Base-by-base conservation (phyloP, 169 alveolate genomes). In the Plasmodium yoelii region DNA sequence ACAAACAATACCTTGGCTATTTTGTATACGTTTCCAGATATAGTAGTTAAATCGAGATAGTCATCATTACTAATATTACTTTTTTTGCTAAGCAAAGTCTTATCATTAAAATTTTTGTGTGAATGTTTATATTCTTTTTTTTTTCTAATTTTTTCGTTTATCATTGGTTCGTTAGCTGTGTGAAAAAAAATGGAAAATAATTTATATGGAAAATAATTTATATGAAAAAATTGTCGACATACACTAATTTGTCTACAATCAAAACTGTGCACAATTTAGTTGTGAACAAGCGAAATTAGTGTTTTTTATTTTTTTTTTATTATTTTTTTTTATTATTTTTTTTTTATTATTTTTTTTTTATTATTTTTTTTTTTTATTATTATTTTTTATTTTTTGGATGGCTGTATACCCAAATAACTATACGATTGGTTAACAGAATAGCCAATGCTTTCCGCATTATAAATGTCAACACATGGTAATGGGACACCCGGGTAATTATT, bases 401-500 rank as follows among this genome's bases (percentile, higher is more conserved):
- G 28, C 9, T 57, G 1, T 10, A 51, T 55, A 70, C 82, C 44
- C 12, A 51, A 65, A 13, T 53, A 51, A 26, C 10, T 44, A 28
- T 22, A 51, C 13, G 59, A 5, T 9, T 57, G 28, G 24, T 55
- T 57, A 1, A 34, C 9, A 0, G 71, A 6, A 18, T 56, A 57
- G 18, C 12, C 42, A 18, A 28, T 57, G 12, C 18, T 39, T 4
- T 72, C 87, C 1, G 69, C 10, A 24, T 72, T 72, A n/a, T 72
- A 72, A 9, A 57, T 18, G 12, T 72, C 87, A 13, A 72, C 22
- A 9, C 60, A 39, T 18, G 87, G 42, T 34, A 72, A 9, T 9
- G 69, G 87, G 59, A 57, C 19, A n/a, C 24, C 13, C 2, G 87
- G 87, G 18, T 72, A 72, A 13, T 72, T 70, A 72, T 72, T 72